A percentile compares a stretch with the other conserved stretches of the same genome.
Conservation (phyloP, 2,329 filamentous ascomycete species). For the Macrophomina phaseolina region DNA sequence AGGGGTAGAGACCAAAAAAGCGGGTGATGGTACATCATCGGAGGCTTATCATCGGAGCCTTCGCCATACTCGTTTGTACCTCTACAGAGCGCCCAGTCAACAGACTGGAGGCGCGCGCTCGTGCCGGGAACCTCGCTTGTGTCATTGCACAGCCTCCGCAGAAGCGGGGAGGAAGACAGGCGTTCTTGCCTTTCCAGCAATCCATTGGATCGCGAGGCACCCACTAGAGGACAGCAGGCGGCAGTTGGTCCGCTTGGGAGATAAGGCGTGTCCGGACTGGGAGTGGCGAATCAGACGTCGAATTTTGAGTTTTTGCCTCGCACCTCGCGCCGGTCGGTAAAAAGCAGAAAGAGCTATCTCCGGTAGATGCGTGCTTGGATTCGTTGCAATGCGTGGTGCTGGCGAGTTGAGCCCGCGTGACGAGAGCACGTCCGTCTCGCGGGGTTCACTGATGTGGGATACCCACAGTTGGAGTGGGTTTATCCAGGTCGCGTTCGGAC, state of each 20-base stretch:
- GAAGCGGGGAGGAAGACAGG: background rate
- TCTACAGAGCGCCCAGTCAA: background rate
- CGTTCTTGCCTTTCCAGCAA: background rate
- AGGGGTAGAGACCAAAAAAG: conserved; percentile 18
- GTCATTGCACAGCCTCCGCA: conserved; percentile 16
- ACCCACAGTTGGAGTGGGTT: conserved; percentile 11
- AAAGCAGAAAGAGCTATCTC: background rate
- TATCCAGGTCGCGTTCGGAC: background rate
- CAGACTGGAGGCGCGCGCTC: background rate
- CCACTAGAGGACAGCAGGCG: background rate
- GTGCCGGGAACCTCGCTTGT: conserved; percentile 14
- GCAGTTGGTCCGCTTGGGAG: conserved; percentile 5
- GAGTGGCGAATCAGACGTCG: conserved; percentile 4
- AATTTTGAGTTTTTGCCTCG: background rate
- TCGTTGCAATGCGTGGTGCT: conserved; percentile 2
- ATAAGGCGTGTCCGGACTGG: background rate
- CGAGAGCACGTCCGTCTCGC: conserved; percentile 1
- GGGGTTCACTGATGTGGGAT: conserved; percentile 18
- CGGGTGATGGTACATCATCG: conserved; percentile 22
- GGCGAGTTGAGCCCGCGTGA: conserved; percentile 4
- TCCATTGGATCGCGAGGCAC: background rate
- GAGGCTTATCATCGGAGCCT: conserved; percentile 14
- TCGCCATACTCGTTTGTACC: background rate
- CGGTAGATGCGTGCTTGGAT: conserved; percentile 1
- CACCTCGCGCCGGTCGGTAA: background rate